Percentiles rank a stretch among this genome's conserved stretches.
Evolutionary conservation across 495 filamentous ascomycete species (phyloP).

Genomic region (Tuber microsphaerosporum): DNA sequence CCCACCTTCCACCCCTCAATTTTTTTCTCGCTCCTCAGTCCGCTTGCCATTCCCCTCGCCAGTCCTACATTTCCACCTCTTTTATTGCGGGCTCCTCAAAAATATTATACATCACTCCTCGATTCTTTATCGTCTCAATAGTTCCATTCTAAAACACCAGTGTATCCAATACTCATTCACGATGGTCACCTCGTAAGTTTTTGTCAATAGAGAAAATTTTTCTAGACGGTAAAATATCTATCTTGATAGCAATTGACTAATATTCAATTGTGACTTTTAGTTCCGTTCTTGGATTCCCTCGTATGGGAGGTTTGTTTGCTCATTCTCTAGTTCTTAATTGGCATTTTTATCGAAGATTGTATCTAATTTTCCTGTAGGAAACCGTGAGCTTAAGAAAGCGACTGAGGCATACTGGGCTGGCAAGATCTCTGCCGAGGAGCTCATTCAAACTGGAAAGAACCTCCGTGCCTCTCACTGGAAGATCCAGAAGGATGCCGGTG

Average conservation of each 20-base stretch:
- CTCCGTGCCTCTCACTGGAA: conserved; percentile 96
- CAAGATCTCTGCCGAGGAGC: conserved; percentile 80
- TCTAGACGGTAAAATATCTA: background rate
- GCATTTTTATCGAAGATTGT: conserved; percentile 1
- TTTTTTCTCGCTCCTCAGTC: conserved; percentile 17
- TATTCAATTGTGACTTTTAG: conserved; percentile 31
- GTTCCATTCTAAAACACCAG: background rate
- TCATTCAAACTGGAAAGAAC: conserved; percentile 88
- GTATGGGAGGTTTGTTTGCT: conserved; percentile 61
- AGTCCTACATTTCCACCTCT: conserved; percentile 7
- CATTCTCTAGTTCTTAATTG: background rate
- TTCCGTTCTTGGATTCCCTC: conserved; percentile 74
- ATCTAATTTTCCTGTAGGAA: conserved; percentile 45
- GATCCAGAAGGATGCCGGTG: conserved; percentile 95
- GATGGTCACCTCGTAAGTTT: conserved; percentile 41
- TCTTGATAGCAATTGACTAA: conserved; percentile 17
- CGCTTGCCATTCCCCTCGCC: conserved; percentile 10
- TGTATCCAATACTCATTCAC: background rate
- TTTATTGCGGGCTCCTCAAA: conserved; percentile 12
- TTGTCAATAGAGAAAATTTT: background rate
- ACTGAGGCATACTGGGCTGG: conserved; percentile 95
- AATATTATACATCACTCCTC: conserved; percentile 14
- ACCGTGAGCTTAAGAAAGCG: conserved; percentile 99
- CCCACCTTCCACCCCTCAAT: conserved; percentile 9
- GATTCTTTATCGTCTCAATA: conserved; percentile 9